Evolutionary conservation across 768 basidiomycete genomes (phyloP), one percentile per base, ranked within the genome.

Genomic region (Fibroporia radiculosa): DNA sequence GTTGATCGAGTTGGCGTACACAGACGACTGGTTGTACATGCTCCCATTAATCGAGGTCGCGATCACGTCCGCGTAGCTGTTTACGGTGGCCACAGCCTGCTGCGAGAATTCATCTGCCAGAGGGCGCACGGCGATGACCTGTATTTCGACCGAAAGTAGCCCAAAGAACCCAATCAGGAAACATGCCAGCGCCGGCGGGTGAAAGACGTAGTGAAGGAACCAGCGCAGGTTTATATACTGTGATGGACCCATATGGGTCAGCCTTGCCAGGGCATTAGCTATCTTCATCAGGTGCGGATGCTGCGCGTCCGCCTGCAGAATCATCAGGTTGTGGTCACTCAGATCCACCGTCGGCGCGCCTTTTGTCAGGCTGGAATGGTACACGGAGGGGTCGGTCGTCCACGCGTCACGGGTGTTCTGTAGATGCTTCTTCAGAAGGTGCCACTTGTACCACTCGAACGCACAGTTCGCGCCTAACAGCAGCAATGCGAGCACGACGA

Each of bases 111-210:
- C 78, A 25, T 69, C 65, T 44, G 80, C 79, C 24, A 98, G 69
- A 0, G 91, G 88, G 0, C 73, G 67, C 44, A 97, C 66, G 4
- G 86, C 89, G 33, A 82, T 61, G 33, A 99, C 73, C 63, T 99
- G 96, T 23, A 95, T 69, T 64, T 97, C 73, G 24, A 98, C 81
- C 25, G 82, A 82, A 36, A 98, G 62, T 11, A 98, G 64, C 8
- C 93, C 93, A 53, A 97, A 80, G 52, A 93, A 67, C n/a, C 93
- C 93, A 54, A 98, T 88, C 49, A 93, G 76, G 61, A 99, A 81
- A 58, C 93, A 88, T 0, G 89, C 84, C 35, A 95, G 74, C 1
- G 91, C 93, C 1, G 90, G 87, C 2, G 91, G 80, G 58, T 97
- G 88, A 62, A 92, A 89, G 47, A 99, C 70, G 66, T 96, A 96